phyloP scores from a whole-genome alignment of 805 yeast species.

The Kazachstania taianensis region DNA sequence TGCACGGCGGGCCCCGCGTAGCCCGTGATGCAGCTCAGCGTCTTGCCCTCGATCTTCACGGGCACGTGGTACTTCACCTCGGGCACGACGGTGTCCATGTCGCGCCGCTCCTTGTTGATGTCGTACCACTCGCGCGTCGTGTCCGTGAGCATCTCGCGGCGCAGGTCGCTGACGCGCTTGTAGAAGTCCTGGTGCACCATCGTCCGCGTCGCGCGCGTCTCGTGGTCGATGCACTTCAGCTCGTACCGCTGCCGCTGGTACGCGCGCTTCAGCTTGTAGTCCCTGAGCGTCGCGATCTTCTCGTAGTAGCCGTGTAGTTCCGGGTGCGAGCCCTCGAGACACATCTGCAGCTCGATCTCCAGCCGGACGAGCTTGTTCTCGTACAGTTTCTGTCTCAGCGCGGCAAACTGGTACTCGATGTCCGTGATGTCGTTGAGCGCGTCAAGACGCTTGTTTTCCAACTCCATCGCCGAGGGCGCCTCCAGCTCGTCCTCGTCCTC shows the following conservation, averaged over 20 bases:
- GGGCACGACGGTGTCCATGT: conserved; percentile 46
- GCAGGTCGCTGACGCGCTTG: conserved; percentile 57
- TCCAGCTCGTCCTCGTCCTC: not conserved
- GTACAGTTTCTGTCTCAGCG: conserved; percentile 70
- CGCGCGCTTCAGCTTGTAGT: conserved; percentile 50
- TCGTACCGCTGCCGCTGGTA: conserved; percentile 49
- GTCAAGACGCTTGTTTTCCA: conserved; percentile 20
- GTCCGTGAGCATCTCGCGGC: conserved; percentile 51
- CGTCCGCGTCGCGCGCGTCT: conserved; percentile 70
- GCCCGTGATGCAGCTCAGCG: conserved; percentile 30
- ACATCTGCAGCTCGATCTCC: conserved; percentile 76
- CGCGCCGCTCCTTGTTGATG: conserved; percentile 78
- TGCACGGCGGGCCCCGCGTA: conserved; percentile 30
- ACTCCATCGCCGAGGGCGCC: conserved; percentile 15
- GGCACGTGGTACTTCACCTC: conserved; percentile 42
- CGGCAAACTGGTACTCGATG: conserved; percentile 81
- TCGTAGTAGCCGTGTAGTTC: conserved; percentile 65
- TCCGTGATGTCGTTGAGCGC: conserved; percentile 55
- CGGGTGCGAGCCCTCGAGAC: conserved; percentile 85
- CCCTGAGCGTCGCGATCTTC: conserved; percentile 63
- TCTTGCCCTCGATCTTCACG: conserved; percentile 24
- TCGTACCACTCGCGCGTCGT: conserved; percentile 88
- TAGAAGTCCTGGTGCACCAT: conserved; percentile 75
- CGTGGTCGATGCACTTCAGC: conserved; percentile 65
- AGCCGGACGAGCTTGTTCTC: conserved; percentile 70